These are phyloP conservation scores for Solanum bulbocastanum DNA, from an alignment of 257 asterid genomes.

Conservation along the genomic window DNA sequence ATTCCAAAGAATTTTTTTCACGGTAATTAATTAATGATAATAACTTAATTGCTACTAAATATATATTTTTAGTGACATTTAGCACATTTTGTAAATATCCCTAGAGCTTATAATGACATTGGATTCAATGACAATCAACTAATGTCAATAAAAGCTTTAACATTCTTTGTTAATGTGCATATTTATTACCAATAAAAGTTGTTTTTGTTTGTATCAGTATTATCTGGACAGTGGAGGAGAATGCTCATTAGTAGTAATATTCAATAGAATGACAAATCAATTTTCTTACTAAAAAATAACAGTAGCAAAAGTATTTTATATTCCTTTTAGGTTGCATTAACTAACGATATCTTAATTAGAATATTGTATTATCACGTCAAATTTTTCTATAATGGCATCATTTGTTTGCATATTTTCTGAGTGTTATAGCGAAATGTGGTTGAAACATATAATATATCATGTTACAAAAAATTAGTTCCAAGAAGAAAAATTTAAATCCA, in stretches of 20 bases:
- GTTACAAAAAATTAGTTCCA: background rate
- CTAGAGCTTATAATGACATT: too few species aligned
- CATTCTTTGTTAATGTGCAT: too few species aligned
- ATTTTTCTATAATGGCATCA: background rate
- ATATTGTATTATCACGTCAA: background rate
- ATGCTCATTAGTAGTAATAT: background rate
- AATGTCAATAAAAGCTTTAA: fast-evolving
- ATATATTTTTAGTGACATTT: background rate
- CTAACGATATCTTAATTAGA: background rate
- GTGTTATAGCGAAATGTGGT: background rate
- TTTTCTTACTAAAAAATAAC: background rate
- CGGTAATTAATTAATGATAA: too few species aligned
- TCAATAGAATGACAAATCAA: background rate
- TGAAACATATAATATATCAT: background rate
- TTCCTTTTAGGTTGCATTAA: background rate
- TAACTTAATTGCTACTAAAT: too few species aligned
- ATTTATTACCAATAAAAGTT: fast-evolving
- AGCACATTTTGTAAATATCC: fast-evolving
- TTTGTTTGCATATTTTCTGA: background rate
- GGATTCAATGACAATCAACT: background rate
- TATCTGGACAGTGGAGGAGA: background rate
- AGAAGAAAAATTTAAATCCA: background rate
- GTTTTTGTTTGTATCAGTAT: too few species aligned
- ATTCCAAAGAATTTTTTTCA: background rate
- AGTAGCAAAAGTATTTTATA: background rate